A percentile compares a stretch with the other conserved stretches of the same genome.
Conservation (phyloP, 805 yeast genomes). For the Martiniozyma abietophila region DNA sequence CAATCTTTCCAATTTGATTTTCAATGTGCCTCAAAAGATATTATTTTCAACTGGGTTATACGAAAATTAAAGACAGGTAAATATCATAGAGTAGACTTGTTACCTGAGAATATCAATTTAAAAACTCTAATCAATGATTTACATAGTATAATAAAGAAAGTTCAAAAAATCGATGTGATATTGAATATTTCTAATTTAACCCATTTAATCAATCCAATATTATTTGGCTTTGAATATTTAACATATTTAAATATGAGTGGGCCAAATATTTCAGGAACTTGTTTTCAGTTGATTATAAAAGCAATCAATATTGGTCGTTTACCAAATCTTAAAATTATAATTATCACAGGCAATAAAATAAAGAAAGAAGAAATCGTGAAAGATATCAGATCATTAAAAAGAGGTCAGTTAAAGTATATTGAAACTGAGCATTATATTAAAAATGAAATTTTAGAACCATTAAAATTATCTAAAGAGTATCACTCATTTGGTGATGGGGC, state of each 20-base stretch:
- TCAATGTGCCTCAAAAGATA: background rate
- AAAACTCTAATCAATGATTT: conserved; percentile 5
- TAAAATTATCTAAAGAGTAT: conserved; percentile 5
- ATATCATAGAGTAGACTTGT: conserved; percentile 10
- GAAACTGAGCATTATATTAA: conserved; percentile 7
- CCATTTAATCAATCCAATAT: conserved; percentile 5
- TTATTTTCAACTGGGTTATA: conserved; percentile 9
- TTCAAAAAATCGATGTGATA: conserved; percentile 1
- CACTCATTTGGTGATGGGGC: conserved; percentile 9
- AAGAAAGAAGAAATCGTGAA: conserved; percentile 6
- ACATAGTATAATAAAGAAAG: background rate
- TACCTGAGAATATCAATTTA: conserved; percentile 10
- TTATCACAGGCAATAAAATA: conserved; percentile 8
- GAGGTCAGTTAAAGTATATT: conserved; percentile 9
- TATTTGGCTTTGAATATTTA: conserved; percentile 7
- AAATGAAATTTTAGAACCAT: background rate
- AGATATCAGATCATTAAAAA: conserved; percentile 4
- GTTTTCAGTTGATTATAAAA: conserved; percentile 7
- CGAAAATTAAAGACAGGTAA: conserved; percentile 3
- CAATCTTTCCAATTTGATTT: too few species aligned
- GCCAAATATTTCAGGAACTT: background rate
- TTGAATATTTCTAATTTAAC: conserved; percentile 5
- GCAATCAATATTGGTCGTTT: conserved; percentile 9
- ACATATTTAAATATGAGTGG: conserved; percentile 9
- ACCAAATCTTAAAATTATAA: conserved; percentile 4